Base-by-base conservation (phyloP, 208 protist species). In the Leishmania braziliensis region DNA sequence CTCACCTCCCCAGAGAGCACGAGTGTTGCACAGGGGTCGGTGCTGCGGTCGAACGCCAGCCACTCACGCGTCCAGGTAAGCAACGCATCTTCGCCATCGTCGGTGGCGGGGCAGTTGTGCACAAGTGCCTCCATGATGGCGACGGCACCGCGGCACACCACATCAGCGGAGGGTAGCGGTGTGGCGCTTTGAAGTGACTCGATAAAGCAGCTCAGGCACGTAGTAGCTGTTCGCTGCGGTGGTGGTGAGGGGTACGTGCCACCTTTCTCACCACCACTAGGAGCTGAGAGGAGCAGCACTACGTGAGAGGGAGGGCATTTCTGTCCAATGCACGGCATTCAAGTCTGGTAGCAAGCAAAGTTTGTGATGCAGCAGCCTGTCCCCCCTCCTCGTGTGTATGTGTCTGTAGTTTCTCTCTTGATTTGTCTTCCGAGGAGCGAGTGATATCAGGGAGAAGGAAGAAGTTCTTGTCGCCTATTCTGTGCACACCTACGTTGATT, bases 101-200 rank as follows among this genome's bases (percentile, higher is more conserved):
- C 54, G 63, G 29, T 58, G 48, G 56, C 16, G 33, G 77, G 77
- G 50, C 77, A 80, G 36, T 50, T 16, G 29, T 26, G 53, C 29
- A 51, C 50, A 53, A 80, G 77, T 9, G 68, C 53, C 10, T 80
- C 66, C 77, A 80, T 74, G 63, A 80, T 65, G 50, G 77, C 43
- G 29, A 53, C 48, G 26, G 77, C 54, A 54, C 33, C 53, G 48
- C 77, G 77, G 53, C 16, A 9, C 36, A 80, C 77, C 9, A 29
- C 65, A 23, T 80, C 66, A 14, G 29, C 39, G 39, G 46, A 53
- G 63, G 62, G 63, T 16, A 26, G 76, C 63, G 63, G 12, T 29
- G 48, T 14, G 16, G 8, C 23, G 1, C 10, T 53, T 33, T 56
- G 76, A 58, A 79, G 56, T 18, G 26, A 68, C 26, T 72, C 39